Percentiles rank a stretch among this genome's conserved stretches.
These are phyloP conservation scores for Linnemannia exigua DNA, from an alignment of 192 early-diverging fungal genomes.

Conservation along the genomic window DNA sequence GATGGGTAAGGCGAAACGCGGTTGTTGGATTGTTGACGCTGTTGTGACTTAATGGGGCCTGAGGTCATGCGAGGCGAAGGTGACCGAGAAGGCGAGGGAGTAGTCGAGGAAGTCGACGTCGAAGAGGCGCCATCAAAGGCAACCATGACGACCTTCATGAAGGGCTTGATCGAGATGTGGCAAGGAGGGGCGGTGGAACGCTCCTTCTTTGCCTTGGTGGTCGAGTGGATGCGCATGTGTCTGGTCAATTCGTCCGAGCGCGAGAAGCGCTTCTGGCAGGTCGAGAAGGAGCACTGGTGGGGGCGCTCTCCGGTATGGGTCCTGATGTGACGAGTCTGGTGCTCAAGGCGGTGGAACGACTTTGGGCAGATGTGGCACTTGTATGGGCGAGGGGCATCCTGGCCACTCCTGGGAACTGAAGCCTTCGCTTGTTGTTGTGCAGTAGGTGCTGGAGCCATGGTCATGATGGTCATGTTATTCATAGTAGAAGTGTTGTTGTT, in stretches of 20 bases:
- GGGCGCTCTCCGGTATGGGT: constrained; percentile 93
- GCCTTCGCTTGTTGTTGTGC: constrained; percentile 3
- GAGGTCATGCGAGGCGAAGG: constrained; percentile 37
- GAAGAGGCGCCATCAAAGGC: constrained; percentile 44
- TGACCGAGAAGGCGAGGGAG: neutral
- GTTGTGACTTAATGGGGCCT: constrained; percentile 29
- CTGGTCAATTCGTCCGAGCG: constrained; percentile 84
- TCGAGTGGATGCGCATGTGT: constrained; percentile 68
- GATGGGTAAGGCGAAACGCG: constrained; percentile 38
- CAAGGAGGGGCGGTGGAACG: constrained; percentile 53
- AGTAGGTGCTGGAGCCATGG: constrained; percentile 17
- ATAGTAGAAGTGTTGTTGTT: constrained; percentile 4
- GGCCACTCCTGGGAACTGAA: constrained; percentile 33
- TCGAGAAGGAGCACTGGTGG: constrained; percentile 77
- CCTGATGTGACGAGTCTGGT: constrained; percentile 88
- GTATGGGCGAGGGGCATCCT: constrained; percentile 68
- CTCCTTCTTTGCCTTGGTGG: constrained; percentile 59
- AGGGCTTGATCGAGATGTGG: constrained; percentile 58
- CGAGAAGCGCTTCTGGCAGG: constrained; percentile 88
- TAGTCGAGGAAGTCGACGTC: constrained; percentile 4
- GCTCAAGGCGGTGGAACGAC: constrained; percentile 86
- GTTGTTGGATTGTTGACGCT: constrained; percentile 19
- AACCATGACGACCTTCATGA: constrained; percentile 59
- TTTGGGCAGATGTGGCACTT: constrained; percentile 76
- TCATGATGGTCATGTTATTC: constrained; percentile 42